Base-by-base conservation (phyloP, 2,329 filamentous ascomycete genomes). In the Fusarium sp. region DNA sequence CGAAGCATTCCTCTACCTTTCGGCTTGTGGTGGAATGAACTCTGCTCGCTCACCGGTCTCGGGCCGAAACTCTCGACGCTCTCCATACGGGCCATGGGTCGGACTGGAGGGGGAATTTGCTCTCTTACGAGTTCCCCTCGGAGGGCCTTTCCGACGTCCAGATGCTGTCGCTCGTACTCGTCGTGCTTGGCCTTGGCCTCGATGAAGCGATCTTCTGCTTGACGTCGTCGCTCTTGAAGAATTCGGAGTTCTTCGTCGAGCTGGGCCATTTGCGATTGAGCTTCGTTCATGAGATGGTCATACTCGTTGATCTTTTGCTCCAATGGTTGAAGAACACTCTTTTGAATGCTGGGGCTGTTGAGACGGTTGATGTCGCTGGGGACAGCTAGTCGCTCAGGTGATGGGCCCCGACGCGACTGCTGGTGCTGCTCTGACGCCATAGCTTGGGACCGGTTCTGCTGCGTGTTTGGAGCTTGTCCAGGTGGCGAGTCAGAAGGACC, bases 261-360 rank as follows among this genome's bases (percentile, higher is more conserved):
- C 31, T 80, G 82, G 24, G 79, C 74, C 80, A 86, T 84, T 74
- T 86, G 79, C 7, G 80, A 78, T 71, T 85, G 82, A 52, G 84
- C 84, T 31, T 83, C 81, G 29, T 78, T 74, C 85, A 86, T 86
- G 50, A 84, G 77, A 50, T 73, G 77, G 16, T 82, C 78, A 78
- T 86, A 86, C 80, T 86, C 84, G 57, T 79, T 78, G 47, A 86
- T 83, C 78, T 86, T 86, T 61, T 81, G 80, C 68, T 85, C 83
- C 0, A 86, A 83, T 6, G 85, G 85, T 69, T 84, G 83, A 37
- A 86, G 82, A 66, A 86, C 85, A 72, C 80, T 84, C 69, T 84
- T 81, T 62, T 81, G 76, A 59, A 86, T 82, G 76, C 81, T 84
- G 20, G 85, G 85, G 68, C 83, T 85, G 71, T 85, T 82, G 66